Evolutionary conservation across 1,139 yeast genomes (phyloP).

Genomic region (Nakaseomyces nivariensis): DNA sequence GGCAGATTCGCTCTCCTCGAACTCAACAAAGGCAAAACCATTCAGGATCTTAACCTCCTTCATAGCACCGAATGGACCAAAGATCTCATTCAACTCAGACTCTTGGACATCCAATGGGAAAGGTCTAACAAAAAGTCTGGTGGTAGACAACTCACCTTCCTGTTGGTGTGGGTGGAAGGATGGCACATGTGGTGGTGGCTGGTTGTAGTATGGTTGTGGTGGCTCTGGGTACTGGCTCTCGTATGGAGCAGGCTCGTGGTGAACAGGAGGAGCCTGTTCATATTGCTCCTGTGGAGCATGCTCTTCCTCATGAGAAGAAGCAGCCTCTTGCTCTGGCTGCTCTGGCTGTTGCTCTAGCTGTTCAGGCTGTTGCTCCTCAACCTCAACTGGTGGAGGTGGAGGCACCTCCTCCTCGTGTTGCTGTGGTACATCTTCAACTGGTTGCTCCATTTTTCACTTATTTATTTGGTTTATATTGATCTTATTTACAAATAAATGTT

Average conservation of each 20-base stretch:
- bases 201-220: slow-evolving; percentile 14
- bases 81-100: slow-evolving; percentile 59
- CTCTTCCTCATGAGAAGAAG: background rate
- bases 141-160: slow-evolving; percentile 36
- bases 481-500: no score
- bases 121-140: slow-evolving; percentile 45
- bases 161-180: slow-evolving; percentile 9
- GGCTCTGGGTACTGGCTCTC: slow-evolving; percentile 10
- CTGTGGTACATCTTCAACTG: slow-evolving; percentile 3
- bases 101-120: slow-evolving; percentile 38
- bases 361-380: background rate
- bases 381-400: slow-evolving; percentile 1
- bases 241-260: slow-evolving; percentile 5
- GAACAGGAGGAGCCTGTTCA: background rate
- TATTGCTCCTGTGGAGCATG: background rate
- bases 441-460: background rate
- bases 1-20: slow-evolving; percentile 57
- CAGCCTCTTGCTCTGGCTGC: background rate
- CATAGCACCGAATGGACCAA: slow-evolving; percentile 54
- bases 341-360: background rate
- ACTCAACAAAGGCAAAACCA: slow-evolving; percentile 71
- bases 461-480: no score
- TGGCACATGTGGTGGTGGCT: slow-evolving; percentile 11
- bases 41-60: slow-evolving; percentile 60
- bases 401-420: background rate